Evolutionary conservation across 352 stramenopile genomes (phyloP), one percentile per base, ranked within the genome.

Genomic region (Phytophthora citrophthora): DNA sequence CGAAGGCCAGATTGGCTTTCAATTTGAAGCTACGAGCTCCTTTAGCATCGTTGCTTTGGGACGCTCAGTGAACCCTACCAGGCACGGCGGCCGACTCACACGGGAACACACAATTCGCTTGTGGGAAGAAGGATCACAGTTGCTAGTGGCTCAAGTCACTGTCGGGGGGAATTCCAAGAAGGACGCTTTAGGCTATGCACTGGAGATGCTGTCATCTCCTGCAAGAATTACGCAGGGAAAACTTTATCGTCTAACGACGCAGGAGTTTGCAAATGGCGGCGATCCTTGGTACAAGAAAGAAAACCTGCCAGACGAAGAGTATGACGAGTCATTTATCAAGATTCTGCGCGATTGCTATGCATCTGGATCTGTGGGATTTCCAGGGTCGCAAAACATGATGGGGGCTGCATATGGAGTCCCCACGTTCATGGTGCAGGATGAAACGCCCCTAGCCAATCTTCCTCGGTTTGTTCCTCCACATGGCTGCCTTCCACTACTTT

Each of bases 211-310:
- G 0, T 8, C 60, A 13, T 58, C 64, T 4, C 81, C 86, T 11
- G 74, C 75, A 5, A 90, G 82, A 55, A 54, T 96, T 13, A 93
- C 74, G 0, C 86, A 93, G 59, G 88, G 88, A 2, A 96, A 95
- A 44, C 27, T 94, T n/a, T 96, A 96, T 59, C 81, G 88, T 4
- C 61, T 96, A 23, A 96, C 88, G 36, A 95, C 86, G 0, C 88
- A 96, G 40, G 88, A 96, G 51, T 96, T 89, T 68, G 86, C 88
- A 16, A 94, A 96, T 44, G 86, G 86, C 47, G 88, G 88, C 23
- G 88, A 96, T 50, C 86, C 88, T 6, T 96, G 88, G 88, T 96
- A 96, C 73, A 96, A 96, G 55, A 93, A 93, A 53, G 88, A 96
- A 51, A 95, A 96, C 23, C 38, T 93, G 1, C 88, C 86, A 0